Evolutionary conservation across 148 eudicot species (phyloP).

Genomic region (Fagopyrum tataricum): DNA sequence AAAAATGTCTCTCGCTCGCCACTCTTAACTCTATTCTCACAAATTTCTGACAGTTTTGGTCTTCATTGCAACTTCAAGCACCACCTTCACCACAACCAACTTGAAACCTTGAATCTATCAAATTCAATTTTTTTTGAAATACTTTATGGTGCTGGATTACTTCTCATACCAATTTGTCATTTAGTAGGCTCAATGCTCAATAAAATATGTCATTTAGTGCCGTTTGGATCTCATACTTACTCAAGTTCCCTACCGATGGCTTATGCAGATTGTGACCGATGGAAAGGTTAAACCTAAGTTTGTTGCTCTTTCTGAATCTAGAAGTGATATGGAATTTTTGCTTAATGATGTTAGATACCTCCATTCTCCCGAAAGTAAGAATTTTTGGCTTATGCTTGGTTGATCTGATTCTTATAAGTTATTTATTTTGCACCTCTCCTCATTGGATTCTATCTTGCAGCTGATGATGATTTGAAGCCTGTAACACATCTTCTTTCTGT

Average conservation of each 20-base stretch:
- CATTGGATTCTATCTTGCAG: slow-evolving; percentile 36
- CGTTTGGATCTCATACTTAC: background rate
- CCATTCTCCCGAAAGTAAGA: slow-evolving; percentile 87
- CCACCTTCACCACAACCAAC: too few relatives aligned
- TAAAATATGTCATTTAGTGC: too few relatives aligned
- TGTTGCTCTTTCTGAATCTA: slow-evolving; percentile 56
- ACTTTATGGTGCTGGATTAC: too few relatives aligned
- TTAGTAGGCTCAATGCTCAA: too few relatives aligned
- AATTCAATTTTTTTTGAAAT: too few relatives aligned
- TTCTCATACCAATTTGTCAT: too few relatives aligned
- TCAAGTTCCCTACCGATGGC: slow-evolving; percentile 8
- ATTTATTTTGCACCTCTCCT: slow-evolving; percentile 4
- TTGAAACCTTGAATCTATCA: too few relatives aligned
- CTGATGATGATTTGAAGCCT: slow-evolving; percentile 79
- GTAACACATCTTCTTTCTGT: slow-evolving; percentile 87
- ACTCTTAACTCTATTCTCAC: too few relatives aligned
- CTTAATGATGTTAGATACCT: slow-evolving; percentile 60
- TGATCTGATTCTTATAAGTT: slow-evolving; percentile 7
- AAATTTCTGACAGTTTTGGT: too few relatives aligned
- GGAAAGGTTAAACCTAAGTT: slow-evolving; percentile 74
- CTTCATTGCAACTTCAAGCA: too few relatives aligned
- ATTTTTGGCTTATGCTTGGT: slow-evolving; percentile 9
- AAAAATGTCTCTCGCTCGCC: too few relatives aligned
- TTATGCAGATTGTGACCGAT: slow-evolving; percentile 75
- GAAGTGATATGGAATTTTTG: slow-evolving; percentile 59